These are phyloP conservation scores for Actinomucor elegans DNA, from an alignment of 371 early-diverging fungal species.

Conservation along the genomic window DNA sequence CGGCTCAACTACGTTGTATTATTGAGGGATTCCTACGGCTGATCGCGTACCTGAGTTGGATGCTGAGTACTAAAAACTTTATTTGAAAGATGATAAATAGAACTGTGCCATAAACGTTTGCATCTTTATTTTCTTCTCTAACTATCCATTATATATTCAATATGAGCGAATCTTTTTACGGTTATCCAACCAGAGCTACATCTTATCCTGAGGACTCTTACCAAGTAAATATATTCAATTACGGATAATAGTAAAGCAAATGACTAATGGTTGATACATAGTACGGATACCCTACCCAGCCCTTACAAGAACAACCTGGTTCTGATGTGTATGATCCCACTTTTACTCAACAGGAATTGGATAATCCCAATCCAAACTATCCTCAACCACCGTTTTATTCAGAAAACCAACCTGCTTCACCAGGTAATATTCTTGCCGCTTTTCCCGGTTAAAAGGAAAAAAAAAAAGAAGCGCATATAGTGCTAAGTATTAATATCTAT, in stretches of 20 bases:
- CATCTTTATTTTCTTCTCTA: not conserved
- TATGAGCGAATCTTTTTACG: not conserved
- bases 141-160: not conserved
- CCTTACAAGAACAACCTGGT: conserved; percentile 1
- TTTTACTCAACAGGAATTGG: conserved; percentile 15
- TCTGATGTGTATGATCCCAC: conserved; percentile 14
- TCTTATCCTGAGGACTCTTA: not conserved
- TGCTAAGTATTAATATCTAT: too few relatives aligned
- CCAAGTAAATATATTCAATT: not conserved
- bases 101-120: too few relatives aligned
- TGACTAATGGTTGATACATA: not conserved
- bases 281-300: conserved; percentile 7
- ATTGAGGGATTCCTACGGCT: too few relatives aligned
- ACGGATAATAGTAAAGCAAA: too few relatives aligned
- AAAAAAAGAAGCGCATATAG: not conserved
- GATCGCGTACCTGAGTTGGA: too few relatives aligned
- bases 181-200: not conserved
- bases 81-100: too few relatives aligned
- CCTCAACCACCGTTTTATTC: conserved; percentile 28
- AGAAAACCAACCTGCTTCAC: conserved; percentile 21
- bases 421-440: conserved; percentile 13
- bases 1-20: too few relatives aligned
- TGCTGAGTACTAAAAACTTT: too few relatives aligned
- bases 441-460: too few relatives aligned
- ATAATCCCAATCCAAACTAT: conserved; percentile 19